These are phyloP conservation scores for Lycium barbarum DNA, from an alignment of 257 asterid genomes.

Conservation along the genomic window DNA sequence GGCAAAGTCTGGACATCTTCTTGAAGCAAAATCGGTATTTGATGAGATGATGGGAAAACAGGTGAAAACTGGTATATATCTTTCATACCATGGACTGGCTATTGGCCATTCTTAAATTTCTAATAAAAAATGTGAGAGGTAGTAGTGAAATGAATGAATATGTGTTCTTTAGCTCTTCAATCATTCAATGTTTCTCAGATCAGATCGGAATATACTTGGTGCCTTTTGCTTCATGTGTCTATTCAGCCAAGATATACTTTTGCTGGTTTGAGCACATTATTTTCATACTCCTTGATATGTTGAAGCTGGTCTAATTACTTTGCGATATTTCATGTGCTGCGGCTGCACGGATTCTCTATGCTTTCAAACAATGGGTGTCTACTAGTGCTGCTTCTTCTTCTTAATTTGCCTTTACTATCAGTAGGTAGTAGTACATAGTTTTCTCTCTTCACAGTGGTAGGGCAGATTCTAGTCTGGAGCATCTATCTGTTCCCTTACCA, in stretches of 20 bases:
- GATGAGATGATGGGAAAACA: slow-evolving; percentile 79
- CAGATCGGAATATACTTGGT: background rate
- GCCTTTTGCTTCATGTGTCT: slow-evolving; percentile 12
- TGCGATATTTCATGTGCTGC: background rate
- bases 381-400: background rate
- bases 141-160: background rate
- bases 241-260: background rate
- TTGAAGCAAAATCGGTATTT: slow-evolving; percentile 81
- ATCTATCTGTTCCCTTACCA: too few species aligned
- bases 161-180: slow-evolving; percentile 22
- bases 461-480: too few species aligned
- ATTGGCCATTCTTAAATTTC: slow-evolving; percentile 2
- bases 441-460: too few species aligned
- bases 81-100: slow-evolving; percentile 21
- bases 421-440: too few species aligned
- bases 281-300: background rate
- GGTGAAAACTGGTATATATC: slow-evolving; percentile 74
- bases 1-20: slow-evolving; percentile 74
- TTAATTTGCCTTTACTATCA: background rate
- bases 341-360: background rate
- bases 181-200: background rate
- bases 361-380: slow-evolving; percentile 7
- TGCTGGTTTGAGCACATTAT: background rate
- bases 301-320: slow-evolving; percentile 13
- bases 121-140: background rate